Conservation (phyloP, 139 green algal genomes). For the Chlorella sp. region DNA sequence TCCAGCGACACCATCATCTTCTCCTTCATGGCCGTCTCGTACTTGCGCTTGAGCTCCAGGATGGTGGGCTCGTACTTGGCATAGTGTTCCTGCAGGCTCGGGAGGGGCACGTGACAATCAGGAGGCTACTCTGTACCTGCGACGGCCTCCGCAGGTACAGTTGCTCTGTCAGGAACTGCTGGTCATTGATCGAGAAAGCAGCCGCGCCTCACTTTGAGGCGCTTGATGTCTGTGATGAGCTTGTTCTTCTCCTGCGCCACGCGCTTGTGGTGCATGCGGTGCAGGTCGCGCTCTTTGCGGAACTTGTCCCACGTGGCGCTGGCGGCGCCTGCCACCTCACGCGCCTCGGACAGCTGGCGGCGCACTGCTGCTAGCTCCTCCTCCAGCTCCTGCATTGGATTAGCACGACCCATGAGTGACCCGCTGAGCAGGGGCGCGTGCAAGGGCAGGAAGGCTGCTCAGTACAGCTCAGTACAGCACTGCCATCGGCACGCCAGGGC, state of each 20-base stretch:
- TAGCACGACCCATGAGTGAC: too few species aligned
- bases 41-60: conserved; percentile 76
- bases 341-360: conserved; percentile 35
- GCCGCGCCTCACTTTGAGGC: conserved; percentile 59
- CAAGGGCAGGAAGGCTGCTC: too few species aligned
- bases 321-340: conserved; percentile 30
- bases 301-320: conserved; percentile 59
- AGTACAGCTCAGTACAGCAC: too few species aligned
- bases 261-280: conserved; percentile 87
- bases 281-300: conserved; percentile 82
- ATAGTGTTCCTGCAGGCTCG: conserved; percentile 63
- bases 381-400: conserved; percentile 59
- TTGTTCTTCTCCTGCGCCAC: conserved; percentile 86
- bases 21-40: conserved; percentile 81
- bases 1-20: conserved; percentile 74
- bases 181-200: too few species aligned
- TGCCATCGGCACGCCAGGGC: too few species aligned
- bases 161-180: too few species aligned
- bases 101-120: too few species aligned
- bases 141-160: too few species aligned
- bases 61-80: conserved; percentile 83
- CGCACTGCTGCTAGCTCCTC: conserved; percentile 42
- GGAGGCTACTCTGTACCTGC: too few species aligned
- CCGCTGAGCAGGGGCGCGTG: too few species aligned
- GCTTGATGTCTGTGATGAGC: conserved; percentile 74